Evolutionary conservation across 2,329 filamentous ascomycete species (phyloP).

Genomic region (Tolypocladium ovalisporum): DNA sequence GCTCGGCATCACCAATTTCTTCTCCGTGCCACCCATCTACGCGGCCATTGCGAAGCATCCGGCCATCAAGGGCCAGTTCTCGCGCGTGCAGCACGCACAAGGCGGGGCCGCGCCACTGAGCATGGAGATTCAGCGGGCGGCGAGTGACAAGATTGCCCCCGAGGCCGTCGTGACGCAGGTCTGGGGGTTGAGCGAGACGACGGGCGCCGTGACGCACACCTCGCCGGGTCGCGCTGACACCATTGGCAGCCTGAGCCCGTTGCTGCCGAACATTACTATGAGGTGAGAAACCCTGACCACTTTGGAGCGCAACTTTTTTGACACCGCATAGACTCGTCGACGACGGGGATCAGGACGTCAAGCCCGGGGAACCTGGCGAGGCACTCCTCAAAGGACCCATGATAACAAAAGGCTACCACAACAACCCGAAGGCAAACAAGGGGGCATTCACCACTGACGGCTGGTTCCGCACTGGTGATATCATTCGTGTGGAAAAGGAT

Average conservation of each 20-base stretch:
- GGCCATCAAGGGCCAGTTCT: constrained; percentile 44
- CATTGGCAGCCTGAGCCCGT: constrained; percentile 31
- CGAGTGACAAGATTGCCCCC: constrained; percentile 33
- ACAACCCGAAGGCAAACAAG: constrained; percentile 54
- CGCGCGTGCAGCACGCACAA: constrained; percentile 32
- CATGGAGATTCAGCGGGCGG: constrained; percentile 38
- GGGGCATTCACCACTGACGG: constrained; percentile 40
- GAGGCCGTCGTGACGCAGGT: constrained; percentile 36
- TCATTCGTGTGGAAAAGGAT: constrained; percentile 59
- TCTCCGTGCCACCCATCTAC: constrained; percentile 51
- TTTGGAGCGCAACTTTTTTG: not conserved
- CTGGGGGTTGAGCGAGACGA: constrained; percentile 49
- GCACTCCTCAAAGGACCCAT: constrained; percentile 61
- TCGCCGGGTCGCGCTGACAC: constrained; percentile 27
- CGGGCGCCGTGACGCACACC: constrained; percentile 34
- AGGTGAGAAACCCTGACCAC: constrained; percentile 10
- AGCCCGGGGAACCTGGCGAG: constrained; percentile 39
- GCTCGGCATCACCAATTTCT: constrained; percentile 41
- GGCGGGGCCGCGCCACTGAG: constrained; percentile 47
- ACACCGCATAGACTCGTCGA: constrained; percentile 22
- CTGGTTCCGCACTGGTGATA: constrained; percentile 75
- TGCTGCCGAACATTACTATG: constrained; percentile 17
- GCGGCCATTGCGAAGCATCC: constrained; percentile 47
- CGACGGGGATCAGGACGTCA: constrained; percentile 26
- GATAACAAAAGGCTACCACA: constrained; percentile 60